Conservation (phyloP, 1,284 basidiomycete species). For the Cutaneotrichosporon daszewskae region DNA sequence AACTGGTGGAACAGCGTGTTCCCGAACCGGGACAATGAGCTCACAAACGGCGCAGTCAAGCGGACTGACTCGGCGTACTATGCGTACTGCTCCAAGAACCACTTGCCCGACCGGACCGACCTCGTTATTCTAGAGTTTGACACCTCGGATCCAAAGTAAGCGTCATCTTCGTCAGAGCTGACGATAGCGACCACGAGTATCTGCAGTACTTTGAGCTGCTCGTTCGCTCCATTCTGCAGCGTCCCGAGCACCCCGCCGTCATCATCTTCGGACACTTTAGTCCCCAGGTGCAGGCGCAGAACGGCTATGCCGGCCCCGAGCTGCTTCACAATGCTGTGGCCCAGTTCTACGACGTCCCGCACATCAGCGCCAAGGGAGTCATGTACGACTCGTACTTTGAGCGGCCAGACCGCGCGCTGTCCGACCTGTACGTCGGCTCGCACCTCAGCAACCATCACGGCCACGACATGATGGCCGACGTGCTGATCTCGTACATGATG, state of each 20-base stretch:
- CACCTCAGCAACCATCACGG: conserved; percentile 73
- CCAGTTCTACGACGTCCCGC: conserved; percentile 91
- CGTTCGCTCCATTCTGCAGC: conserved; percentile 77
- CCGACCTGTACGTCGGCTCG: conserved; percentile 69
- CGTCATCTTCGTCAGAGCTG: conserved; percentile 27
- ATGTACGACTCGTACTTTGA: conserved; percentile 75
- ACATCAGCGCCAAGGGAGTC: conserved; percentile 74
- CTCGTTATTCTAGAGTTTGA: conserved; percentile 90
- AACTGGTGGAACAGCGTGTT: conserved; percentile 92
- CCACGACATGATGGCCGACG: conserved; percentile 77
- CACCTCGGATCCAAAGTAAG: conserved; percentile 75
- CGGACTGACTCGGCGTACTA: conserved; percentile 86
- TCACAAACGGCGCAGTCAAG: conserved; percentile 90
- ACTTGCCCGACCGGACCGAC: conserved; percentile 85
- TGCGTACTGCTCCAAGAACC: conserved; percentile 82
- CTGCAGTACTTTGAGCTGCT: conserved; percentile 84
- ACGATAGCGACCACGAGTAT: conserved; percentile 59
- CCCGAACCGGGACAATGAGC: conserved; percentile 86
- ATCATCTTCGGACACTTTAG: conserved; percentile 86
- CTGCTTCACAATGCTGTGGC: conserved; percentile 80
- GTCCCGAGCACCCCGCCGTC: conserved; percentile 81
- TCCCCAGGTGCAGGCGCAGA: conserved; percentile 67
- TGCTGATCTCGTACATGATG: conserved; percentile 80
- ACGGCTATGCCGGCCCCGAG: conserved; percentile 82
- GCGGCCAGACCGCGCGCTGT: conserved; percentile 61